phyloP scores from a whole-genome alignment of 257 asterid genomes.

The Solanum arcanum region DNA sequence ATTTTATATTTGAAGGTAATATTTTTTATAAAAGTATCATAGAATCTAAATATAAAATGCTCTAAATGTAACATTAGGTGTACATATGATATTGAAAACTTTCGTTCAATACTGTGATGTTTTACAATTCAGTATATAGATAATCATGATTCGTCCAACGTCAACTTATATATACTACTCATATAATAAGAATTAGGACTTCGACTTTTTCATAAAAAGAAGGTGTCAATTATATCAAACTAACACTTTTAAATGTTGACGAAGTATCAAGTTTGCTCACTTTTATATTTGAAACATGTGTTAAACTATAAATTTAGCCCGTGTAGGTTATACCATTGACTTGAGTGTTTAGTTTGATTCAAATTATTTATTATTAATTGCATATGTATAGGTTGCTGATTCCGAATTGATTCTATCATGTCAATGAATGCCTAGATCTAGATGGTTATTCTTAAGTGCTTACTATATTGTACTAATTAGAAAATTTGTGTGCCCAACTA shows the following conservation, averaged over 20 bases:
- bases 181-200: not conserved
- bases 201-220: not conserved
- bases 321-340: too few relatives aligned
- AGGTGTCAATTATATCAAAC: not conserved
- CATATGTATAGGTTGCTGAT: too few relatives aligned
- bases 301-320: not conserved
- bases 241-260: not conserved
- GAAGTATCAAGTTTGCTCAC: not conserved
- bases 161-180: not conserved
- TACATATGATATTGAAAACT: not conserved
- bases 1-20: not conserved
- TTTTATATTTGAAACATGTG: not conserved
- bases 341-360: too few relatives aligned
- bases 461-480: too few relatives aligned
- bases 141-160: not conserved
- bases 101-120: not conserved
- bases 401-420: too few relatives aligned
- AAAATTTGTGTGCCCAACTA: too few relatives aligned
- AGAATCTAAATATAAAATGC: not conserved
- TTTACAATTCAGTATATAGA: not conserved
- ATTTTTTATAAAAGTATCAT: fast-evolving
- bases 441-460: too few relatives aligned
- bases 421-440: too few relatives aligned
- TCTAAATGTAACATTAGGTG: not conserved
- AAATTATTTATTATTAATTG: too few relatives aligned